phyloP scores from a whole-genome alignment of 495 filamentous ascomycete genomes.

The Sphaerosporella brunnea region DNA sequence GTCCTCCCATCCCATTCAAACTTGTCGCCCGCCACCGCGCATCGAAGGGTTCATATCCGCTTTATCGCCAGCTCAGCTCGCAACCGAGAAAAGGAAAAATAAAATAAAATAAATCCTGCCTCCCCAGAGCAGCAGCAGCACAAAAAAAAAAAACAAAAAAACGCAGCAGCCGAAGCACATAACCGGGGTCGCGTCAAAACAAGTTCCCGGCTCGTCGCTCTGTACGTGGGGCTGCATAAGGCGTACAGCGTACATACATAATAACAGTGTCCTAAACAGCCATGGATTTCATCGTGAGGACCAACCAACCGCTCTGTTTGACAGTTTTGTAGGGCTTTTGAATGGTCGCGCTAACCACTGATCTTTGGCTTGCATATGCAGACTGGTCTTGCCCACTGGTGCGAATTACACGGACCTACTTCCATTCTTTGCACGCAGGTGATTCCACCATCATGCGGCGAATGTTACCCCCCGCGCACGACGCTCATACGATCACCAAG shows the following conservation, averaged over 20 bases:
- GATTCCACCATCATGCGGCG: constrained; percentile 54
- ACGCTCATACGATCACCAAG: constrained; percentile 29
- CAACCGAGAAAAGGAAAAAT: no score
- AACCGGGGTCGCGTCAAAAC: no score
- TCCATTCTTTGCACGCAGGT: constrained; percentile 90
- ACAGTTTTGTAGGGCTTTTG: no score
- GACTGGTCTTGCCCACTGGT: constrained; percentile 93
- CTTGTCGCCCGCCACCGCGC: no score
- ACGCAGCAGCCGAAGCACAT: no score
- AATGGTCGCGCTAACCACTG: not conserved
- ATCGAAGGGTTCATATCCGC: no score
- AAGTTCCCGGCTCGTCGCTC: no score
- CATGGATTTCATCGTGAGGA: constrained; percentile 28
- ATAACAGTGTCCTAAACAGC: constrained; percentile 6
- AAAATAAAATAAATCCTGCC: no score
- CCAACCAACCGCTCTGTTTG: constrained; percentile 3
- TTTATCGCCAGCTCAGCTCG: no score
- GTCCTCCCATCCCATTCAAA: no score
- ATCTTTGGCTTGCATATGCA: constrained; percentile 26
- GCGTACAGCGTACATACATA: not conserved
- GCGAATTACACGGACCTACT: constrained; percentile 86
- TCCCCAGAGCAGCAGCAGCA: no score
- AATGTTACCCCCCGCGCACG: constrained; percentile 39
- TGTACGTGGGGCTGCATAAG: not conserved
- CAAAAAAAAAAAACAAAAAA: no score